phyloP scores from a whole-genome alignment of 352 stramenopile species.

The Globisporangium solare region DNA sequence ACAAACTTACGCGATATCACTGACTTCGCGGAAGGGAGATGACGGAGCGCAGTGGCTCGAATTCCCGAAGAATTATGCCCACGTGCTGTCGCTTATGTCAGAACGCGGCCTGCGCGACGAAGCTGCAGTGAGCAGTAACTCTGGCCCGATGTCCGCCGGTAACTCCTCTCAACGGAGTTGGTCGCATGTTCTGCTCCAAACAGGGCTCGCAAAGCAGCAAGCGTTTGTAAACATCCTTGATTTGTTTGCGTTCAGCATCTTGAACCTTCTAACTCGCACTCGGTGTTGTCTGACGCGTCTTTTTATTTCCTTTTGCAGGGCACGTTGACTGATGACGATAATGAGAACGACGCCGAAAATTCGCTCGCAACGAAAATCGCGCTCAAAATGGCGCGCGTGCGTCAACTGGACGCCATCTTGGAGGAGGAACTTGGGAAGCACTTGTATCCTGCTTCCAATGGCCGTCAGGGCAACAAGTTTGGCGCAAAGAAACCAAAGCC shows the following conservation, averaged over 20 bases:
- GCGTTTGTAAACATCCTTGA: conserved; percentile 37
- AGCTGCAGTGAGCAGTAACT: neutral
- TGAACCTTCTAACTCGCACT: neutral
- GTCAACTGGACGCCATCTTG: conserved; percentile 50
- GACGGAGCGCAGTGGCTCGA: conserved; percentile 42
- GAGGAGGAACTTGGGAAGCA: conserved; percentile 64
- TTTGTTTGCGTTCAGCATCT: neutral
- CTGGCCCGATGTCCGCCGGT: neutral
- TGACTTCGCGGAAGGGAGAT: conserved; percentile 34
- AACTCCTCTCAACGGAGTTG: conserved; percentile 30
- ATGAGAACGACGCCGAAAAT: conserved; percentile 17
- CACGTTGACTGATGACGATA: conserved; percentile 35
- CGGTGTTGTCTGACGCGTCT: neutral
- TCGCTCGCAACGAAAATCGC: conserved; percentile 54
- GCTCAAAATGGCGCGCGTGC: conserved; percentile 65
- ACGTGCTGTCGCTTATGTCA: conserved; percentile 66
- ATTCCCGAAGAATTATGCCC: conserved; percentile 59
- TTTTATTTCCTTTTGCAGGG: conserved; percentile 23
- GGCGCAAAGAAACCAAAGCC: conserved; percentile 9
- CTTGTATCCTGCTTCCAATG: conserved; percentile 26
- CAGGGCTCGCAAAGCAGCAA: conserved; percentile 59
- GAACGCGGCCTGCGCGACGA: conserved; percentile 37
- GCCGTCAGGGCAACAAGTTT: conserved; percentile 19
- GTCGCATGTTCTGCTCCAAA: conserved; percentile 58
- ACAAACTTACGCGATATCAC: conserved; percentile 35